These are phyloP conservation scores for Colletotrichum abscissum DNA, from an alignment of 2,329 filamentous ascomycete genomes.

Conservation along the genomic window DNA sequence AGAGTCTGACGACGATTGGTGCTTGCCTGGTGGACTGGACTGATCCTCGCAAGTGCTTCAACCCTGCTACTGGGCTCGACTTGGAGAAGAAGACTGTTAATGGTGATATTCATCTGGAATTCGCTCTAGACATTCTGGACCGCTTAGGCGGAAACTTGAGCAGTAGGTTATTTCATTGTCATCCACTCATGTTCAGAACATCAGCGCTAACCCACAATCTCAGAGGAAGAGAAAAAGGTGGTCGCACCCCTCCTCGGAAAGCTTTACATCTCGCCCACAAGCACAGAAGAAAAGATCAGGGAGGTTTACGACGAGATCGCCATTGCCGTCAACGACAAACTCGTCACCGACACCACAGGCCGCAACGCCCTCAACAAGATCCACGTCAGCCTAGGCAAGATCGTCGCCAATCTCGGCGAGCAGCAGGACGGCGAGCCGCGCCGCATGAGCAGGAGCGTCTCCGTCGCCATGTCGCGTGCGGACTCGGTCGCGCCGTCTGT, in stretches of 20 bases:
- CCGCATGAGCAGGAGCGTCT: constrained; percentile 57
- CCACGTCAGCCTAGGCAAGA: constrained; percentile 74
- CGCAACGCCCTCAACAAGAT: constrained; percentile 76
- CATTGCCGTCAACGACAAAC: constrained; percentile 71
- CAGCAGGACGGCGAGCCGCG: constrained; percentile 49
- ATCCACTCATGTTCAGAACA: background rate
- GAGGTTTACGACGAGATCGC: constrained; percentile 68
- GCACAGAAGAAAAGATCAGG: constrained; percentile 67
- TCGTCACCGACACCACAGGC: constrained; percentile 69
- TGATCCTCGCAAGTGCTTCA: constrained; percentile 84
- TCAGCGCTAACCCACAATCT: constrained; percentile 44
- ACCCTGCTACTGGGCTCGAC: constrained; percentile 60
- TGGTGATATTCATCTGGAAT: constrained; percentile 82
- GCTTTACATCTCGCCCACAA: constrained; percentile 79
- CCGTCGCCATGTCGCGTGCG: constrained; percentile 45
- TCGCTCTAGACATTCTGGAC: constrained; percentile 83
- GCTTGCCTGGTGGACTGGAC: constrained; percentile 94
- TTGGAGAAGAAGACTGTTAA: constrained; percentile 73
- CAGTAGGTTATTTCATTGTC: constrained; percentile 63
- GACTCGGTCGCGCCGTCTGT: background rate
- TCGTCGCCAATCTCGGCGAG: constrained; percentile 70
- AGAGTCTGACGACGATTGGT: constrained; percentile 80
- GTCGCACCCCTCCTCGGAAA: constrained; percentile 84
- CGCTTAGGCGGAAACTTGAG: constrained; percentile 74
- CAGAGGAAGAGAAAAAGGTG: constrained; percentile 88